Percentiles rank a stretch among this genome's conserved stretches.
These are phyloP conservation scores for Poterioochromonas sp. DNA, from an alignment of 352 stramenopile species.

Conservation along the genomic window DNA sequence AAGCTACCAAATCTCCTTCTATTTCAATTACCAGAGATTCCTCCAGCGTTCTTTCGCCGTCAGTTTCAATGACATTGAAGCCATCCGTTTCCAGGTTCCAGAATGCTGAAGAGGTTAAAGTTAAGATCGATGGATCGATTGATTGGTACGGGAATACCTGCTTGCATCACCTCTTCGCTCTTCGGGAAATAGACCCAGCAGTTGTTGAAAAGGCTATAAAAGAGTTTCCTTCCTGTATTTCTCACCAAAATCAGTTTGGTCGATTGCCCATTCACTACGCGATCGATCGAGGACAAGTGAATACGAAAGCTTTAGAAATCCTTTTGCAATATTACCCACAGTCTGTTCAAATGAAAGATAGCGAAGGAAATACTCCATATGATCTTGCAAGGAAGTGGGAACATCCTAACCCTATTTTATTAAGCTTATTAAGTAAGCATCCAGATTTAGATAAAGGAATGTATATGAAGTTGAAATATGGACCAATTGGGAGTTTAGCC, in stretches of 20 bases:
- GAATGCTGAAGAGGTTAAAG: no score
- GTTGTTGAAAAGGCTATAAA: background rate
- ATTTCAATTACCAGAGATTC: no score
- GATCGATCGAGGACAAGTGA: background rate
- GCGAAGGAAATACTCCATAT: slow-evolving; percentile 3
- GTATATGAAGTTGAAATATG: background rate
- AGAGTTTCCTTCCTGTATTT: background rate
- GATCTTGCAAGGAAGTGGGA: slow-evolving; percentile 3
- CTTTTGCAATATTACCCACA: background rate
- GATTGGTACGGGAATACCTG: slow-evolving; percentile 4
- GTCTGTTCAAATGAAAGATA: background rate
- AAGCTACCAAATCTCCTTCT: no score
- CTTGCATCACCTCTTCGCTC: slow-evolving; percentile 1
- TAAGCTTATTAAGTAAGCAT: background rate
- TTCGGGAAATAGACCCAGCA: background rate
- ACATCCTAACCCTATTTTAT: background rate
- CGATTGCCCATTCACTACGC: slow-evolving; percentile 14
- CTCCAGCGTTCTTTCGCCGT: no score
- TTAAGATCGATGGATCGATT: no score
- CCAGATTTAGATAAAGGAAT: background rate
- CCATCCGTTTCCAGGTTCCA: no score
- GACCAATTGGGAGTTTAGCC: background rate
- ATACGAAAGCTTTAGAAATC: background rate
- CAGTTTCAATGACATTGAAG: no score
- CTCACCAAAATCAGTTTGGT: slow-evolving; percentile 2